Conservation (phyloP, 345 rosid genomes). For the Sonneratia alba region DNA sequence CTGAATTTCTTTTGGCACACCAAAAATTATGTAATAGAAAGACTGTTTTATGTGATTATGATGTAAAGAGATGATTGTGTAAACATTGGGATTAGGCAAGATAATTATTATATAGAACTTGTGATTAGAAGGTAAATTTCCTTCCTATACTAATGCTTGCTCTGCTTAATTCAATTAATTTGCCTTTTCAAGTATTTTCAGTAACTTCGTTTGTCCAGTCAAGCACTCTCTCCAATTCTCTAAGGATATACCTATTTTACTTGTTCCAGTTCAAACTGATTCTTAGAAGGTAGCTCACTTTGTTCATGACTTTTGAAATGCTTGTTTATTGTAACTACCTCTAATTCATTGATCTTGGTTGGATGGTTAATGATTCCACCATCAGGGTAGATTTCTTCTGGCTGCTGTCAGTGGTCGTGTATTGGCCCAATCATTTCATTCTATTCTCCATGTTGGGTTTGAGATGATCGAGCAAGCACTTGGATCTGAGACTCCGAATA, state of each 20-base stretch:
- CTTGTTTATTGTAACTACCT: too few species aligned
- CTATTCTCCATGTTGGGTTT: constrained; percentile 77
- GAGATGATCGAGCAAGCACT: constrained; percentile 90
- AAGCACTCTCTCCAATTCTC: neutral
- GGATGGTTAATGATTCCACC: constrained; percentile 5
- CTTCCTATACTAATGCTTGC: neutral
- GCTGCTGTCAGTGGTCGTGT: constrained; percentile 98
- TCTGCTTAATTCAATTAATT: neutral
- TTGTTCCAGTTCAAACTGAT: neutral
- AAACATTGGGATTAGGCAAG: too few species aligned
- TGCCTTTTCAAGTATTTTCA: neutral
- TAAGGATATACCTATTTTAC: neutral
- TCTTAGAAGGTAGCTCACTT: neutral
- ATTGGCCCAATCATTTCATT: constrained; percentile 83
- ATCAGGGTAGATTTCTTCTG: constrained; percentile 92
- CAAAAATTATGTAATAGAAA: neutral
- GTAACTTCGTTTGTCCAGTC: neutral
- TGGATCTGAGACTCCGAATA: constrained; percentile 46
- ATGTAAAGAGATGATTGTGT: neutral
- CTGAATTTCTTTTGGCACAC: neutral
- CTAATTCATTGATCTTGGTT: neutral
- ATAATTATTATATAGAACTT: too few species aligned
- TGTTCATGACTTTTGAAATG: neutral
- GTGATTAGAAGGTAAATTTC: neutral
- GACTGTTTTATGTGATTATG: neutral